These are phyloP conservation scores for Saccharata proteae DNA, from an alignment of 2,329 filamentous ascomycete genomes.

Conservation along the genomic window DNA sequence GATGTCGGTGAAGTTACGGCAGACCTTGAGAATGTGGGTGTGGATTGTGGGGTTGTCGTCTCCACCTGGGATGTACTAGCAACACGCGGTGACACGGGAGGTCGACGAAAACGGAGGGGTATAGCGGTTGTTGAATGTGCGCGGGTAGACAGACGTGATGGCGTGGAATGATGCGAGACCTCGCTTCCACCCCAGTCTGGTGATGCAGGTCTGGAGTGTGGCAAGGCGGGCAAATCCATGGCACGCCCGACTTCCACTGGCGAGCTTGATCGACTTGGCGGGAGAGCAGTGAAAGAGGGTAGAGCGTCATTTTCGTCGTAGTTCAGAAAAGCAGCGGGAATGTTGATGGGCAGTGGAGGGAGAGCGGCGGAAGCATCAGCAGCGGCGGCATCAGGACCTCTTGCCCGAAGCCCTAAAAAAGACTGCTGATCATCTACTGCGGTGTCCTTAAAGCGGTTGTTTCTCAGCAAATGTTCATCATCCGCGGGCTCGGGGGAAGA, in stretches of 20 bases:
- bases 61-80: too few species aligned
- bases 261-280: too few species aligned
- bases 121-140: constrained; percentile 32
- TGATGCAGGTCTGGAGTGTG: too few species aligned
- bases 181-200: too few species aligned
- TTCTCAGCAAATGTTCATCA: constrained; percentile 2
- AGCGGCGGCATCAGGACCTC: constrained; percentile 6
- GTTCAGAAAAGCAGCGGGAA: constrained; percentile 4
- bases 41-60: too few species aligned
- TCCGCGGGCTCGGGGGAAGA: neutral
- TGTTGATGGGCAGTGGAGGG: constrained; percentile 33
- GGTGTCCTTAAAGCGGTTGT: too few species aligned
- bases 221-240: too few species aligned
- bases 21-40: neutral
- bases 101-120: constrained; percentile 32
- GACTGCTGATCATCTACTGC: too few species aligned
- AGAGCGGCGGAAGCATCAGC: constrained; percentile 30
- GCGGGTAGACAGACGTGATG: constrained; percentile 21
- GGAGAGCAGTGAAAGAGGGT: too few species aligned
- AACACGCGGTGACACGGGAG: constrained; percentile 4
- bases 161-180: too few species aligned
- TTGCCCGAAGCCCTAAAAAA: constrained; percentile 54
- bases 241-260: too few species aligned
- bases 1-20: neutral
- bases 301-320: neutral